Conservation (phyloP, 2,329 filamentous ascomycete species). For the Xylariaceae sp. region DNA sequence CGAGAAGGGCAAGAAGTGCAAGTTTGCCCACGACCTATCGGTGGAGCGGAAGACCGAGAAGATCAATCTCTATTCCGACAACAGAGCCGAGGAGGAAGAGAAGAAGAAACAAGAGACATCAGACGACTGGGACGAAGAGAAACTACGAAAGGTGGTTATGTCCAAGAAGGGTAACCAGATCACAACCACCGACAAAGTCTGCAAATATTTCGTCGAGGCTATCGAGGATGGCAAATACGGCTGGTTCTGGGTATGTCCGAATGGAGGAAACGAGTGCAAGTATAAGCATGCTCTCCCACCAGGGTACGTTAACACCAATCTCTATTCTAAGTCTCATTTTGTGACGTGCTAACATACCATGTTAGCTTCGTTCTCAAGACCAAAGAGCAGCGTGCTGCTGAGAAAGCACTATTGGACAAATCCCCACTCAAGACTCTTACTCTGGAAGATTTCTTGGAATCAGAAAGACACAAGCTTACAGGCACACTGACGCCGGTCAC, state of each 20-base stretch:
- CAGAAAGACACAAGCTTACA: conserved; percentile 90
- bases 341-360: conserved; percentile 20
- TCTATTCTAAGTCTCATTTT: not conserved
- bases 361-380: conserved; percentile 91
- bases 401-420: conserved; percentile 95
- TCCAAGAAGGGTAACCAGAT: conserved; percentile 97
- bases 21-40: conserved; percentile 89
- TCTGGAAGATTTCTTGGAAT: conserved; percentile 94
- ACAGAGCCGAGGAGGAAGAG: conserved; percentile 66
- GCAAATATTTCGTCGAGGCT: conserved; percentile 96
- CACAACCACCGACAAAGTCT: conserved; percentile 96
- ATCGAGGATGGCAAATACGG: conserved; percentile 99
- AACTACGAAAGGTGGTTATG: conserved; percentile 82
- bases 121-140: conserved; percentile 96
- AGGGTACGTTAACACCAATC: conserved; percentile 59
- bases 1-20: conserved; percentile 97
- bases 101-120: conserved; percentile 89
- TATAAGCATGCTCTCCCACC: conserved; percentile 94
- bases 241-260: conserved; percentile 98
- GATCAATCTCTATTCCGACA: conserved; percentile 85
- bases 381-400: conserved; percentile 90
- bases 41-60: conserved; percentile 91
- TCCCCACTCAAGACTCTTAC: conserved; percentile 91
- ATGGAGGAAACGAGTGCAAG: conserved; percentile 96
- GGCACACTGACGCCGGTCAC: conserved; percentile 92